phyloP scores from a whole-genome alignment of 805 yeast genomes.

The Ogataea dorogensis region DNA sequence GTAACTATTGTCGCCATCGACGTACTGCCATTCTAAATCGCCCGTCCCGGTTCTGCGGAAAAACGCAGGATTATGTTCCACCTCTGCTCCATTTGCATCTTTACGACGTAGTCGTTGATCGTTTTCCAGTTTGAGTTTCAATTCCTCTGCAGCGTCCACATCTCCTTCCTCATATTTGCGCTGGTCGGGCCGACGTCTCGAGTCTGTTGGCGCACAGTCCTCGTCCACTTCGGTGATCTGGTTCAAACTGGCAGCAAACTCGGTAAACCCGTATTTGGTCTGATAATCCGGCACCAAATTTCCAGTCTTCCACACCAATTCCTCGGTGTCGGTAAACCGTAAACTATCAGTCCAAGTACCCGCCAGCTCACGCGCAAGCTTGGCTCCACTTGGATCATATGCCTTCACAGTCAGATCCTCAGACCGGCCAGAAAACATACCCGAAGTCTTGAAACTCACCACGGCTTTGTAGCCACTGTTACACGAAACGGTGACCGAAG shows the following conservation, averaged over 20 bases:
- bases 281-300: conserved; percentile 55
- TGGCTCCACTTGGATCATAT: conserved; percentile 36
- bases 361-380: conserved; percentile 36
- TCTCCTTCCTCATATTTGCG: conserved; percentile 66
- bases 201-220: conserved; percentile 80
- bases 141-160: conserved; percentile 65
- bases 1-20: conserved; percentile 60
- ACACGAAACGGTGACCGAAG: conserved; percentile 62
- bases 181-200: conserved; percentile 87
- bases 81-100: conserved; percentile 45
- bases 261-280: conserved; percentile 81
- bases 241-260: conserved; percentile 77
- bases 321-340: conserved; percentile 40
- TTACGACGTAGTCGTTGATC: conserved; percentile 76
- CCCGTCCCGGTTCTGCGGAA: conserved; percentile 48
- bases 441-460: conserved; percentile 71
- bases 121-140: conserved; percentile 72
- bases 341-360: conserved; percentile 88
- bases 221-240: conserved; percentile 72
- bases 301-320: conserved; percentile 70
- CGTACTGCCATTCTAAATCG: conserved; percentile 50
- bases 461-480: conserved; percentile 68
- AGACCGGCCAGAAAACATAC: conserved; percentile 83
- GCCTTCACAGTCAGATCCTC: conserved; percentile 59
- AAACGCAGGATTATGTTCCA: conserved; percentile 56